Conservation (phyloP, 805 yeast genomes). For the Candida pseudofarinosa region DNA sequence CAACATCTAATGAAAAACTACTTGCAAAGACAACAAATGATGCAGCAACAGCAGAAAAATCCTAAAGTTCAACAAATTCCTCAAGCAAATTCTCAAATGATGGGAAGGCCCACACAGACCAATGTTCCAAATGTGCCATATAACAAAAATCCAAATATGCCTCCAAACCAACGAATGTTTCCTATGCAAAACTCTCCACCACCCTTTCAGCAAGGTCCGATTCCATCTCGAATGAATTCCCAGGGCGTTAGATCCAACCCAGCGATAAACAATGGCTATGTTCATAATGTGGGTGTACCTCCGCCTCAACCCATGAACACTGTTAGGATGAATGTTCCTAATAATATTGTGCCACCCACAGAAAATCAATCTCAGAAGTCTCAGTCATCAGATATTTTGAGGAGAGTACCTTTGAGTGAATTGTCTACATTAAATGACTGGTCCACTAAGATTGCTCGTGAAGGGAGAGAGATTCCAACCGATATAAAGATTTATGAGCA, state of each 20-base stretch:
- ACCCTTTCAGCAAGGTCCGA: slow-evolving; percentile 4
- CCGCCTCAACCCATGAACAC: slow-evolving; percentile 2
- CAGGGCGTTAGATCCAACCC: slow-evolving; percentile 6
- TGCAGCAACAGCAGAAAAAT: slow-evolving; percentile 9
- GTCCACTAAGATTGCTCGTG: slow-evolving; percentile 46
- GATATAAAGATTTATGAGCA: slow-evolving; percentile 56
- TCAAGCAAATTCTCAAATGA: not conserved
- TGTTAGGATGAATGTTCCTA: not conserved
- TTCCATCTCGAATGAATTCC: slow-evolving; percentile 4
- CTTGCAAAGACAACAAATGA: slow-evolving; percentile 37
- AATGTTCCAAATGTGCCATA: not conserved
- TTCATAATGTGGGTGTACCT: not conserved
- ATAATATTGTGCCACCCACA: not conserved
- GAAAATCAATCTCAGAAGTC: not conserved
- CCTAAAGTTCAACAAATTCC: not conserved
- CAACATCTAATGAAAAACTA: slow-evolving; percentile 38
- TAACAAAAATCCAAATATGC: not conserved
- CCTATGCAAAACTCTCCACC: not conserved
- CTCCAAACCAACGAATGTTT: slow-evolving; percentile 1
- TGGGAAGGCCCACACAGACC: not conserved
- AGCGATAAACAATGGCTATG: slow-evolving; percentile 3
- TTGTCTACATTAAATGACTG: slow-evolving; percentile 41
- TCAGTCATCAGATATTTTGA: not conserved
- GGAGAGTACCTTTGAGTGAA: slow-evolving; percentile 16
- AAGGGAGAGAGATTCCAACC: slow-evolving; percentile 39